Evolutionary conservation across 192 early-diverging fungal genomes (phyloP).

Genomic region (Podila clonocystis): DNA sequence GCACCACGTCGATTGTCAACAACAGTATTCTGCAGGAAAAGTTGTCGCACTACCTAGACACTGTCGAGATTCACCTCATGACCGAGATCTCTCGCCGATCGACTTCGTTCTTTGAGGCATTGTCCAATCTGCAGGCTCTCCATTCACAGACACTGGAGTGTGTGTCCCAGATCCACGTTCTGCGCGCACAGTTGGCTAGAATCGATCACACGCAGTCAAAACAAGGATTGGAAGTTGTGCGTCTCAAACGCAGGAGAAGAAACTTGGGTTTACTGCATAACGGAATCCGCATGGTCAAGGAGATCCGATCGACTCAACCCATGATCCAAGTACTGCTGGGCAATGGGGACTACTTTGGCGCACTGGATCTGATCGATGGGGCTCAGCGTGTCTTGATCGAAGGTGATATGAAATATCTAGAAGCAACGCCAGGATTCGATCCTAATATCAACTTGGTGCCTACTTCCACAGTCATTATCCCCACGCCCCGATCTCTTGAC

Average conservation of each 20-base stretch:
- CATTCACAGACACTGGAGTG: constrained; percentile 93
- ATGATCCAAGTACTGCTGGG: constrained; percentile 85
- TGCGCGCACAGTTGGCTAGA: constrained; percentile 74
- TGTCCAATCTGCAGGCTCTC: constrained; percentile 91
- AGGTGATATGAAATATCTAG: constrained; percentile 54
- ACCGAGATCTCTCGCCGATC: constrained; percentile 94
- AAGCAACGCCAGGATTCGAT: constrained; percentile 38
- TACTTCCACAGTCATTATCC: constrained; percentile 53
- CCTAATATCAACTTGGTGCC: constrained; percentile 35
- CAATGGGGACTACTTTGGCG: constrained; percentile 88
- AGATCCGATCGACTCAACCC: constrained; percentile 81
- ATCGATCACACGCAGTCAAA: constrained; percentile 72
- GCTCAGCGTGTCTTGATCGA: constrained; percentile 68
- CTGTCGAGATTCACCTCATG: constrained; percentile 92
- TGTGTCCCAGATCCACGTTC: constrained; percentile 84
- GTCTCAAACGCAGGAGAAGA: constrained; percentile 75
- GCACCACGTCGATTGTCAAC: constrained; percentile 62
- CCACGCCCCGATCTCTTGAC: constrained; percentile 59
- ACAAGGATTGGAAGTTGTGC: constrained; percentile 87
- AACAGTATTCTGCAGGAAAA: constrained; percentile 88
- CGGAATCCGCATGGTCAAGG: constrained; percentile 76
- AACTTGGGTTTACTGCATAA: constrained; percentile 77
- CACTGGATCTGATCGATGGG: constrained; percentile 90
- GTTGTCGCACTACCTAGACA: constrained; percentile 90
- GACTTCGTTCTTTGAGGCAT: constrained; percentile 95